phyloP scores from a whole-genome alignment of 2,329 filamentous ascomycete genomes.

The Fusarium keratoplasticum region DNA sequence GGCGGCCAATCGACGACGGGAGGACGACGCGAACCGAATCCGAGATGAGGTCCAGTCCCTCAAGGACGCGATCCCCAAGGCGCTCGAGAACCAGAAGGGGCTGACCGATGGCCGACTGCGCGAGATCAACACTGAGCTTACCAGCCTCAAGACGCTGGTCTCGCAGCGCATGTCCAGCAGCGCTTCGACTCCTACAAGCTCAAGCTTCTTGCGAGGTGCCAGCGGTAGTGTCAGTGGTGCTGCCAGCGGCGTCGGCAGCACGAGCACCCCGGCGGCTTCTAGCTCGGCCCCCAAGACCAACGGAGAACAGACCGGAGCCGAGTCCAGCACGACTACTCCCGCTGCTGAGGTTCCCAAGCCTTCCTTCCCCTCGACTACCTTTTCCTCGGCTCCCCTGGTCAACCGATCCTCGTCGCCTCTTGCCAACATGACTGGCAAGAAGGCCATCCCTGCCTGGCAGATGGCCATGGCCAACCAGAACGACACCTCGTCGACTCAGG shows the following conservation, averaged over 20 bases:
- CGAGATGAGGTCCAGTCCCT: slow-evolving; percentile 87
- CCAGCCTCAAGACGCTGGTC: slow-evolving; percentile 91
- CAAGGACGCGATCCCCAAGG: slow-evolving; percentile 87
- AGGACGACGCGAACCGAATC: slow-evolving; percentile 88
- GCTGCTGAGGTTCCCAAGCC: slow-evolving; percentile 48
- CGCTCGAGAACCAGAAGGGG: slow-evolving; percentile 88
- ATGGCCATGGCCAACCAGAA: slow-evolving; percentile 74
- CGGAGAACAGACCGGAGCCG: slow-evolving; percentile 43
- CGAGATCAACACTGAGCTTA: slow-evolving; percentile 88
- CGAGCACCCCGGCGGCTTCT: slow-evolving; percentile 42
- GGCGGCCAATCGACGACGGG: slow-evolving; percentile 80
- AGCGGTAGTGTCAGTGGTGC: slow-evolving; percentile 20
- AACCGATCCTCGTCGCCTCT: slow-evolving; percentile 52
- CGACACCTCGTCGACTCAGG: slow-evolving; percentile 43
- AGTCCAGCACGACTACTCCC: slow-evolving; percentile 42
- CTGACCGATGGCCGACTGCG: slow-evolving; percentile 82
- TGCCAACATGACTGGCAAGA: slow-evolving; percentile 60
- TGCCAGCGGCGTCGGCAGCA: slow-evolving; percentile 12
- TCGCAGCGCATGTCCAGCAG: slow-evolving; percentile 67
- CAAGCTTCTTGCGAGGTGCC: slow-evolving; percentile 42
- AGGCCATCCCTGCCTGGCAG: slow-evolving; percentile 84
- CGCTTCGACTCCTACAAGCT: slow-evolving; percentile 42
- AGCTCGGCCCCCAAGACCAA: slow-evolving; percentile 37
- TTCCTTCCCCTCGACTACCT: slow-evolving; percentile 32
- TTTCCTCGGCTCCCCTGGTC: slow-evolving; percentile 43